These are phyloP conservation scores for Scheffersomyces ergatensis DNA, from an alignment of 805 yeast genomes.

Conservation along the genomic window DNA sequence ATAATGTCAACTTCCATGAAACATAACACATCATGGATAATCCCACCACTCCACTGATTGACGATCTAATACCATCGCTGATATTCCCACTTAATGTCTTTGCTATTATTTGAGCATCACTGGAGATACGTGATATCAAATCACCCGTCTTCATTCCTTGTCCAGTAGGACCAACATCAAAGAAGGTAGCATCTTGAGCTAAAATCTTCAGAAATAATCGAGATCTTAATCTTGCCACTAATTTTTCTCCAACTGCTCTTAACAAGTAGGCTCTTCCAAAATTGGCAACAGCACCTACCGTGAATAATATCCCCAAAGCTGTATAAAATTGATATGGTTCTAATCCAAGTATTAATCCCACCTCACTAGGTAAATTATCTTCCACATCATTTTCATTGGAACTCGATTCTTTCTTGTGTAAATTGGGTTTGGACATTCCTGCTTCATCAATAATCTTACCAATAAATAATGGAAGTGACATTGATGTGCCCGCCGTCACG, in stretches of 20 bases:
- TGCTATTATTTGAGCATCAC: slow-evolving; percentile 86
- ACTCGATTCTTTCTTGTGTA: neutral
- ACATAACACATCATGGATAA: slow-evolving; percentile 89
- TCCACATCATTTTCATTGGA: slow-evolving; percentile 1
- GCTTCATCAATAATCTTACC: slow-evolving; percentile 89
- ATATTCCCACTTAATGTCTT: slow-evolving; percentile 84
- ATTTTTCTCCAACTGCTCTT: slow-evolving; percentile 78
- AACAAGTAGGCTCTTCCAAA: slow-evolving; percentile 76
- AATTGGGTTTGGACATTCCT: slow-evolving; percentile 12
- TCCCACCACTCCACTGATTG: slow-evolving; percentile 82
- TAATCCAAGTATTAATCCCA: slow-evolving; percentile 54
- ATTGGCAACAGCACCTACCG: slow-evolving; percentile 74
- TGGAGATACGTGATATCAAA: slow-evolving; percentile 79
- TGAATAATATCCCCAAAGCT: slow-evolving; percentile 59
- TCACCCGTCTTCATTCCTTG: slow-evolving; percentile 76
- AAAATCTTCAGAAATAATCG: slow-evolving; percentile 73
- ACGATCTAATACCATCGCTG: slow-evolving; percentile 86
- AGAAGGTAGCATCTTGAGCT: slow-evolving; percentile 83
- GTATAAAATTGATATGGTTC: slow-evolving; percentile 62
- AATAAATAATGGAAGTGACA: slow-evolving; percentile 78
- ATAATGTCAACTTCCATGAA: slow-evolving; percentile 76
- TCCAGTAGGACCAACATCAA: slow-evolving; percentile 67
- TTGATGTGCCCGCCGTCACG: slow-evolving; percentile 72
- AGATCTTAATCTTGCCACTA: slow-evolving; percentile 81
- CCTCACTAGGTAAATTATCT: neutral